phyloP scores from a whole-genome alignment of 495 filamentous ascomycete genomes.

The Xylaria curta region DNA sequence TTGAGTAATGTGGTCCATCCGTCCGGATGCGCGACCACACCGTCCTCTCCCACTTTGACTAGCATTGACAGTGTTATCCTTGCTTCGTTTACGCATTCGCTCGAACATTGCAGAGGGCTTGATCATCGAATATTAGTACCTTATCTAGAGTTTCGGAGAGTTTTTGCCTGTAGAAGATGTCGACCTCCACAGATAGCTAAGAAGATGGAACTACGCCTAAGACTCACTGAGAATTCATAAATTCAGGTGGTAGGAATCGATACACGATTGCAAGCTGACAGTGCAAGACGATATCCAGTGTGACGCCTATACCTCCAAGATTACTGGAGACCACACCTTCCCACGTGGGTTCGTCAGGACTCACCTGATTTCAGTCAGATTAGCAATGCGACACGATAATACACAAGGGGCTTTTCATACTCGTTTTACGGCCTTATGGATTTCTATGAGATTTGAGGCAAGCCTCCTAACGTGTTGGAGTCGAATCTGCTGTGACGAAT shows the following conservation, averaged over 20 bases:
- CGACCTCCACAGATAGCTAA: neutral
- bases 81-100: conserved; percentile 65
- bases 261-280: conserved; percentile 61
- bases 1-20: conserved; percentile 31
- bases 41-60: conserved; percentile 23
- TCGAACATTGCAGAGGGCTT: conserved; percentile 41
- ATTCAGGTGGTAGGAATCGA: conserved; percentile 59
- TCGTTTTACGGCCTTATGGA: conserved; percentile 21
- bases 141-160: neutral
- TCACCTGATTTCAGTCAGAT: conserved; percentile 10
- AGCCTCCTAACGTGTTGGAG: conserved; percentile 27
- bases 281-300: conserved; percentile 15
- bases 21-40: neutral
- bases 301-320: neutral
- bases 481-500: conserved; percentile 27
- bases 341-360: conserved; percentile 29
- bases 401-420: conserved; percentile 12
- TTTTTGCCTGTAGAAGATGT: neutral
- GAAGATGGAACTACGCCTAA: neutral
- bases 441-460: conserved; percentile 24
- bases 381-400: neutral
- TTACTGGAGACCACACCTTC: conserved; percentile 1
- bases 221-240: conserved; percentile 26
- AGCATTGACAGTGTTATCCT: conserved; percentile 57
- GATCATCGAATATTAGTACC: neutral